Evolutionary conservation across 371 early-diverging fungal species (phyloP).

Genomic region (Apophysomyces trapeziformis): DNA sequence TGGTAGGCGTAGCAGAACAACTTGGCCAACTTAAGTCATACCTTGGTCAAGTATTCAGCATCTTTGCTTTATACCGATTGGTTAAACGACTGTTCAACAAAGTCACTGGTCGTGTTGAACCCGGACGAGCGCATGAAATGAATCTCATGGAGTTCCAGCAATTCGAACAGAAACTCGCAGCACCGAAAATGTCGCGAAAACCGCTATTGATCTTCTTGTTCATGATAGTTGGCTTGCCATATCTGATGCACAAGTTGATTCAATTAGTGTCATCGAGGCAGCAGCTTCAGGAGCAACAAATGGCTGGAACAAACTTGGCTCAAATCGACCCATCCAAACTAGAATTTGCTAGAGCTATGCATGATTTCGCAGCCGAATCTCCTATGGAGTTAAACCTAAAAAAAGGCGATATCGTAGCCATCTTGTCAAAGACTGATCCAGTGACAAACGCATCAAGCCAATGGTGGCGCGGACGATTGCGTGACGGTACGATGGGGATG

Average conservation of each 20-base stretch:
- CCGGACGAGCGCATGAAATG: slow-evolving; percentile 60
- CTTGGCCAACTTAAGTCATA: slow-evolving; percentile 83
- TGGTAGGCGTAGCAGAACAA: slow-evolving; percentile 98
- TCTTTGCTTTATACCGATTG: slow-evolving; percentile 76
- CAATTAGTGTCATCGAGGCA: slow-evolving; percentile 55
- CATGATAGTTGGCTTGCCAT: slow-evolving; percentile 91
- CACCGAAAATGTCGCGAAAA: slow-evolving; percentile 55
- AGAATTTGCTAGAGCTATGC: slow-evolving; percentile 87
- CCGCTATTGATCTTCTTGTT: slow-evolving; percentile 85
- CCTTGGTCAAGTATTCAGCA: slow-evolving; percentile 82
- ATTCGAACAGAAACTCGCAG: slow-evolving; percentile 56
- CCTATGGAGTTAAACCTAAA: slow-evolving; percentile 82
- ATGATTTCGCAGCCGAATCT: slow-evolving; percentile 80
- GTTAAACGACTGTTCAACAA: slow-evolving; percentile 62
- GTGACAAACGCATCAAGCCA: slow-evolving; percentile 73
- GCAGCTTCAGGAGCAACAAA: slow-evolving; percentile 35
- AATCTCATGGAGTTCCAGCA: slow-evolving; percentile 71
- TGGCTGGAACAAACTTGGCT: slow-evolving; percentile 15
- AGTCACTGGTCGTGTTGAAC: slow-evolving; percentile 37
- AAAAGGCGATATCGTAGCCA: slow-evolving; percentile 87
- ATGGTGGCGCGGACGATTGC: slow-evolving; percentile 93
- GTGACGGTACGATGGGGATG: slow-evolving; percentile 83
- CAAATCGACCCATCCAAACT: slow-evolving; percentile 39
- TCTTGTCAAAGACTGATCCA: slow-evolving; percentile 79
- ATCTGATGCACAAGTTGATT: slow-evolving; percentile 88